Evolutionary conservation across 1,139 yeast genomes (phyloP).

Genomic region (Suhomyces yuchorum): DNA sequence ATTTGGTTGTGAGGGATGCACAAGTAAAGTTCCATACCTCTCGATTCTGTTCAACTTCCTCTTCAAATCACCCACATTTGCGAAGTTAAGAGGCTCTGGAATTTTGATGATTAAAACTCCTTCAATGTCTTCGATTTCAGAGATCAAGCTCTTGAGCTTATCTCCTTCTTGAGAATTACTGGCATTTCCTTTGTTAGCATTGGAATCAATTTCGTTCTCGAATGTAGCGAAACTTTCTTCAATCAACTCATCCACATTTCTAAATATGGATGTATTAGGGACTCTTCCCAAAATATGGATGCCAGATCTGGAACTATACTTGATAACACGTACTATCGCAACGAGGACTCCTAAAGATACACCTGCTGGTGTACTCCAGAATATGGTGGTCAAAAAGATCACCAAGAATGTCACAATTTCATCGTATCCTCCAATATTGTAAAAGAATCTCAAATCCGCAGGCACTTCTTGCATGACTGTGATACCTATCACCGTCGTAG

Average conservation of each 20-base stretch:
- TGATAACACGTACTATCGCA: conserved; percentile 32
- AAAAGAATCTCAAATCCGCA: conserved; percentile 31
- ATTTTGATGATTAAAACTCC: conserved; percentile 35
- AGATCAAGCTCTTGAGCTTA: conserved; percentile 22
- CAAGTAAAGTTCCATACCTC: conserved; percentile 29
- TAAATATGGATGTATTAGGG: conserved; percentile 33
- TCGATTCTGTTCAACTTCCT: conserved; percentile 30
- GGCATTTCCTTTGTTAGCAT: neutral
- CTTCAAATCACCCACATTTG: conserved; percentile 32
- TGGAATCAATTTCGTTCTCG: conserved; percentile 13
- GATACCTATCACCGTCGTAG: conserved; percentile 40
- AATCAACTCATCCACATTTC: conserved; percentile 39
- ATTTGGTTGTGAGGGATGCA: conserved; percentile 38
- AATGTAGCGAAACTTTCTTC: conserved; percentile 33
- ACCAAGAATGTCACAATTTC: conserved; percentile 29
- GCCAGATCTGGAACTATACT: conserved; percentile 32
- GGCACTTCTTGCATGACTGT: conserved; percentile 40
- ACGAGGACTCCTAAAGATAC: conserved; percentile 32
- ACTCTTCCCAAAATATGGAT: conserved; percentile 38
- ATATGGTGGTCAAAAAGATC: conserved; percentile 29
- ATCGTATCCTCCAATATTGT: conserved; percentile 34
- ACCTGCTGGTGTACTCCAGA: conserved; percentile 40
- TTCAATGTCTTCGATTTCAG: conserved; percentile 34
- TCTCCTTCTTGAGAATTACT: conserved; percentile 13
- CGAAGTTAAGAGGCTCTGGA: conserved; percentile 35